Conservation (phyloP, 371 early-diverging fungal genomes). For the Mucor circinelloides region DNA sequence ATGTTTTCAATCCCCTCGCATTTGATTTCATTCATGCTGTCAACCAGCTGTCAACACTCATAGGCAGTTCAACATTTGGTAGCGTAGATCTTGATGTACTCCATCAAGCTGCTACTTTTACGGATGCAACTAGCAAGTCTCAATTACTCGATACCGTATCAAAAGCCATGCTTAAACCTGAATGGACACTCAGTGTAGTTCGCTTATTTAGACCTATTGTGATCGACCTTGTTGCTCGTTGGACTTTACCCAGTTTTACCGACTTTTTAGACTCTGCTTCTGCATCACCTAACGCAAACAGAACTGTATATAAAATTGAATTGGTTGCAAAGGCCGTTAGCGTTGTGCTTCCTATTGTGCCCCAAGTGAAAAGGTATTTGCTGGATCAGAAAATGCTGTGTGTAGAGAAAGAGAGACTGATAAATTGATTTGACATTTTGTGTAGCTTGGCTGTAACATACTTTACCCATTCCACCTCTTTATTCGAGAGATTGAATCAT, state of each 20-base stretch:
- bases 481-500: slow-evolving; percentile 54
- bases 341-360: slow-evolving; percentile 66
- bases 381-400: slow-evolving; percentile 2
- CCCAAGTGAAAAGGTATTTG: slow-evolving; percentile 70
- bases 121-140: background rate
- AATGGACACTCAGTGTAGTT: slow-evolving; percentile 48
- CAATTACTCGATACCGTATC: slow-evolving; percentile 40
- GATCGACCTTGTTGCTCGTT: slow-evolving; percentile 81
- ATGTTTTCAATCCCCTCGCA: slow-evolving; percentile 37
- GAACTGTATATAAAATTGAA: slow-evolving; percentile 51
- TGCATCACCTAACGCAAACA: slow-evolving; percentile 23
- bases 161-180: slow-evolving; percentile 36
- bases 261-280: slow-evolving; percentile 42
- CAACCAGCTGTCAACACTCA: slow-evolving; percentile 23
- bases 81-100: slow-evolving; percentile 16
- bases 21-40: slow-evolving; percentile 36
- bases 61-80: slow-evolving; percentile 16
- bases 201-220: slow-evolving; percentile 74
- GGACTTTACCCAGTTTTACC: slow-evolving; percentile 60
- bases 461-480: slow-evolving; percentile 58
- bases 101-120: slow-evolving; percentile 9
- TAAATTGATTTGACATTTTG: background rate
- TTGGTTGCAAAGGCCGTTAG: slow-evolving; percentile 66
- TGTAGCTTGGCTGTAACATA: slow-evolving; percentile 62
- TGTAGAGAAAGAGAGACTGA: background rate